Evolutionary conservation across 441 rosid species (phyloP).

Genomic region (Populus hybrid): DNA sequence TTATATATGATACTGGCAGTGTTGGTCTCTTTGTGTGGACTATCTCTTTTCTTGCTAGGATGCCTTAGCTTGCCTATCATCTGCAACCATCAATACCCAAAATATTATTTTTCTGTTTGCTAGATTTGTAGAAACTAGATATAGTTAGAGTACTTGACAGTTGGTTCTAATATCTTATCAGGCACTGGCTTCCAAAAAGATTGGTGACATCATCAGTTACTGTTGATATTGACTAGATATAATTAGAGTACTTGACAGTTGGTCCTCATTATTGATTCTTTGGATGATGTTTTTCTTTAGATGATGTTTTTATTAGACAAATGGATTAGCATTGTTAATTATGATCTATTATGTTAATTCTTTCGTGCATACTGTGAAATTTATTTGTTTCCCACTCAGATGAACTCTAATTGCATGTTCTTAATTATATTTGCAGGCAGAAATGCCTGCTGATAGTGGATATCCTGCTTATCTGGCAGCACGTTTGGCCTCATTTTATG

Average conservation of each 20-base stretch:
- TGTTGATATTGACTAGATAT: background rate
- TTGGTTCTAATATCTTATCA: background rate
- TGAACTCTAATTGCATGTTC: constrained; percentile 7
- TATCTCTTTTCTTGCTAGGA: background rate
- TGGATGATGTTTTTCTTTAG: background rate
- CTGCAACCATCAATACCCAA: background rate
- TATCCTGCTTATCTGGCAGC: constrained; percentile 99
- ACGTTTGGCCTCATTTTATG: constrained; percentile 35
- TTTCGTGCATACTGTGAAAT: background rate
- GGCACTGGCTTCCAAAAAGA: background rate
- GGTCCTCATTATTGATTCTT: background rate
- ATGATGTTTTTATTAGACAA: background rate
- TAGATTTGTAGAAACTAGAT: background rate
- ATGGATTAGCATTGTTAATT: background rate
- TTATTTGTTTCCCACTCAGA: background rate
- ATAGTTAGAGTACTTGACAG: background rate
- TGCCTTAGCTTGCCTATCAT: background rate
- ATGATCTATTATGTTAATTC: background rate
- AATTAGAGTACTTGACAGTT: background rate
- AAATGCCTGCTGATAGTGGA: constrained; percentile 99
- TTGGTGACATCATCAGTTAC: background rate
- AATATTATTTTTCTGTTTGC: background rate
- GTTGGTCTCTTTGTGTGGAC: background rate
- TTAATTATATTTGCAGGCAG: constrained; percentile 63
- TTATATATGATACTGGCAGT: too few species aligned